phyloP scores from a whole-genome alignment of 768 basidiomycete genomes.

The Fistulinella prunicolor region DNA sequence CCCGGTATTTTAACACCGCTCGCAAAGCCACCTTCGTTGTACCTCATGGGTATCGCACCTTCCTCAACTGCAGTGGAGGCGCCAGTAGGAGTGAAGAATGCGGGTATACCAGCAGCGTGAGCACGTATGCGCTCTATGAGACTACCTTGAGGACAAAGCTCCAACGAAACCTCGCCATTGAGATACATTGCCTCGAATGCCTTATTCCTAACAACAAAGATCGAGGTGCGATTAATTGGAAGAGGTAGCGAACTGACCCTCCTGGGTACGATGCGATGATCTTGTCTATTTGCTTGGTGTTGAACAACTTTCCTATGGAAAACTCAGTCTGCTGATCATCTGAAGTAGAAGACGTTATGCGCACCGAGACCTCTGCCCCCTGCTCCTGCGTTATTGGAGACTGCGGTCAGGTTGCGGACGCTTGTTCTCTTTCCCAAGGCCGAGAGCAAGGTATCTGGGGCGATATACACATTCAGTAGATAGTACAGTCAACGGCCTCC shows the following conservation, averaged over 20 bases:
- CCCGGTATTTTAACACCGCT: slow-evolving; percentile 71
- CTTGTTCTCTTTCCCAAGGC: slow-evolving; percentile 75
- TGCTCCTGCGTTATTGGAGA: slow-evolving; percentile 86
- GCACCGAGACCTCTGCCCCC: slow-evolving; percentile 69
- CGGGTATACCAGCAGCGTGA: slow-evolving; percentile 87
- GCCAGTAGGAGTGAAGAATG: slow-evolving; percentile 92
- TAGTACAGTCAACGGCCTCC: no score
- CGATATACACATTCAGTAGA: neutral
- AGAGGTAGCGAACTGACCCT: slow-evolving; percentile 44
- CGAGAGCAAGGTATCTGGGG: slow-evolving; percentile 72
- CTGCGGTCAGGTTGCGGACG: slow-evolving; percentile 71
- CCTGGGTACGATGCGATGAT: slow-evolving; percentile 90
- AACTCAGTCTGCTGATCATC: neutral
- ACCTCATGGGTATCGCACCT: slow-evolving; percentile 75
- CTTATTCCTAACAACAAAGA: slow-evolving; percentile 63
- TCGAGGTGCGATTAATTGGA: neutral
- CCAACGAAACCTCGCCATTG: slow-evolving; percentile 74
- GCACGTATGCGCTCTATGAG: slow-evolving; percentile 86
- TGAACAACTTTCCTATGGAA: slow-evolving; percentile 64
- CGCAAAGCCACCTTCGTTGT: slow-evolving; percentile 70
- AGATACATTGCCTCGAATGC: slow-evolving; percentile 81
- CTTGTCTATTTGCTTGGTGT: slow-evolving; percentile 73
- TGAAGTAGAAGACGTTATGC: neutral
- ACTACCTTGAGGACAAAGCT: slow-evolving; percentile 91
- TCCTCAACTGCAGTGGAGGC: slow-evolving; percentile 80